Evolutionary conservation across 1,284 basidiomycete species (phyloP).

Genomic region (Agaricales sp.): DNA sequence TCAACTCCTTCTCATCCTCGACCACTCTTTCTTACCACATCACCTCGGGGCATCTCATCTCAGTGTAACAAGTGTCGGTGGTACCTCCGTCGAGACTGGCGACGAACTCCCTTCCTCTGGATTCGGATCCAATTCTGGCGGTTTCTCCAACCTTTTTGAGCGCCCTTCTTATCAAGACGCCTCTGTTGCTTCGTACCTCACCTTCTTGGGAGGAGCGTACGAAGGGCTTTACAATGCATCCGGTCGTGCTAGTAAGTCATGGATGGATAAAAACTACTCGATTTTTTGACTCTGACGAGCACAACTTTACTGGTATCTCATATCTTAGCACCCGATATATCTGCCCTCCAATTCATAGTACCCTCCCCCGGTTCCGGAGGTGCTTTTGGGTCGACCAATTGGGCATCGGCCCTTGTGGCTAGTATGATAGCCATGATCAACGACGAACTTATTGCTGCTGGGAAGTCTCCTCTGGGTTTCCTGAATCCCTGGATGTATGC

Average conservation of each 20-base stretch:
- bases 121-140: not conserved
- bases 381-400: not conserved
- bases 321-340: not conserved
- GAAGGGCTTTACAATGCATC: constrained; percentile 28
- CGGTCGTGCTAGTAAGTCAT: constrained; percentile 10
- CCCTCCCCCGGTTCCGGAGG: not conserved
- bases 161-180: constrained; percentile 29
- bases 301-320: not conserved
- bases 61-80: not conserved
- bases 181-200: constrained; percentile 15
- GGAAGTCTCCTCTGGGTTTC: constrained; percentile 26
- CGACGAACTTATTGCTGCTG: constrained; percentile 21
- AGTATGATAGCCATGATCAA: constrained; percentile 27
- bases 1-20: not conserved
- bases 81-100: not conserved
- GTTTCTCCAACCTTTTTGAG: constrained; percentile 22
- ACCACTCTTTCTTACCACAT: not conserved
- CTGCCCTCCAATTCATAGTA: not conserved
- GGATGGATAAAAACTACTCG: not conserved
- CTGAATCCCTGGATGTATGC: constrained; percentile 20
- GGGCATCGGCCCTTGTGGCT: constrained; percentile 15
- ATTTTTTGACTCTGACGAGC: not conserved
- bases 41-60: not conserved
- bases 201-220: constrained; percentile 20
- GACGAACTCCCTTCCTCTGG: not conserved